Percentiles rank a stretch among this genome's conserved stretches.
These are phyloP conservation scores for Xylaria arbuscula DNA, from an alignment of 2,329 filamentous ascomycete genomes.

Conservation along the genomic window DNA sequence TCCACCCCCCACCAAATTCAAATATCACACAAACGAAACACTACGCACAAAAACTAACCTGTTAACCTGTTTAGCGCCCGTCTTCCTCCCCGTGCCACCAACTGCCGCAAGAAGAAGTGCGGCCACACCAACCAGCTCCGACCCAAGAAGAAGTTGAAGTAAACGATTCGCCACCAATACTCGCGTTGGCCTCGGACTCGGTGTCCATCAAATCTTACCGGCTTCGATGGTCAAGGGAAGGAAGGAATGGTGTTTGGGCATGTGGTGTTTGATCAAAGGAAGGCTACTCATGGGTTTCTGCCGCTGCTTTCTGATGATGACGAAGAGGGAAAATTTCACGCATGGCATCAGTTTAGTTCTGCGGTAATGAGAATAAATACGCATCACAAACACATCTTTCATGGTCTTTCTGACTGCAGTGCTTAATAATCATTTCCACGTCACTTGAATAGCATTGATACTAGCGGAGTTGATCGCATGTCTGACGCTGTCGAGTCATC, in stretches of 20 bases:
- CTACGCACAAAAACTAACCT: constrained; percentile 18
- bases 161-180: constrained; percentile 36
- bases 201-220: background rate
- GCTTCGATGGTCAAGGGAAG: constrained; percentile 23
- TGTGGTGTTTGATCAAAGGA: constrained; percentile 37
- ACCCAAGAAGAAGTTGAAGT: constrained; percentile 94
- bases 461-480: background rate
- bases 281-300: constrained; percentile 32
- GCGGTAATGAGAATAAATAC: constrained; percentile 34
- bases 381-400: constrained; percentile 16
- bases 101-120: constrained; percentile 99
- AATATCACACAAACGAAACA: background rate
- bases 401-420: background rate
- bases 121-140: constrained; percentile 99
- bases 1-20: background rate
- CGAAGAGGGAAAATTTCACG: constrained; percentile 22
- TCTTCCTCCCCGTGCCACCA: constrained; percentile 75
- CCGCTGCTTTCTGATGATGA: constrained; percentile 26
- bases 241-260: constrained; percentile 30
- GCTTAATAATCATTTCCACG: constrained; percentile 6
- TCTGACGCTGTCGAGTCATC: background rate
- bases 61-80: constrained; percentile 32
- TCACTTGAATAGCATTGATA: background rate
- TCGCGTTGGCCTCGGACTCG: constrained; percentile 4
- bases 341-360: constrained; percentile 34